Base-by-base conservation (phyloP, 108 stramenopile genomes). In the Cyclotella atomus region DNA sequence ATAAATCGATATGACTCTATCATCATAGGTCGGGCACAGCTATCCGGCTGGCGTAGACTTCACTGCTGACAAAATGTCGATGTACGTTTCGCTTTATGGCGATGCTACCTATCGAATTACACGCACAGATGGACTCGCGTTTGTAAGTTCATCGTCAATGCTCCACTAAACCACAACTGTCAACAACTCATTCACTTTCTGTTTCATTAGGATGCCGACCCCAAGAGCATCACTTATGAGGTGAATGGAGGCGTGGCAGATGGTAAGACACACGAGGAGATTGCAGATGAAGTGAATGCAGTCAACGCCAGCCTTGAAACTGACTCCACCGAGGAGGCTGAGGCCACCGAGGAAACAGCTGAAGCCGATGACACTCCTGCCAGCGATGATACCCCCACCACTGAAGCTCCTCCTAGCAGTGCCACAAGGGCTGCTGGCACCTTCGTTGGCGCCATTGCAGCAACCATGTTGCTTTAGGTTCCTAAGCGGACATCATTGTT, bases 11-110 rank as follows among this genome's bases (percentile, higher is more conserved):
- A n/a, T n/a, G n/a, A n/a, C n/a, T n/a, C 19, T 59, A 14, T 17
- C 14, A 59, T 59, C 23, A 6, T 19, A 32, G 56, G 56, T 21
- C 6, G 47, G 65, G 0, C 65, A 66, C 65, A 66, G 46, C 30
- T 66, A 66, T 47, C 65, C 65, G 21, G 65, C 65, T 34, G 65
- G 65, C 34, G 65, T 66, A 2, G 65, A 66, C 28, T 50, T 66
- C 47, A 52, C 65, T 28, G 2, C 27, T 15, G 65, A 66, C 49
- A 66, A 66, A 23, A 50, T 33, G 49, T 8, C 50, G 47, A 66
- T 66, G 65, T 66, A 49, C 16, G 65, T 66, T 8, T 41, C 36
- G 29, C 24, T 66, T 46, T 66, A 66, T 33, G 65, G 65, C 0
- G 65, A 66, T 33, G 46, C 65, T 0, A 66, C 65, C 24, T 50